Evolutionary conservation across 352 stramenopile genomes (phyloP), one percentile per base, ranked within the genome.

Genomic region (Phytophthora niederhauseri): DNA sequence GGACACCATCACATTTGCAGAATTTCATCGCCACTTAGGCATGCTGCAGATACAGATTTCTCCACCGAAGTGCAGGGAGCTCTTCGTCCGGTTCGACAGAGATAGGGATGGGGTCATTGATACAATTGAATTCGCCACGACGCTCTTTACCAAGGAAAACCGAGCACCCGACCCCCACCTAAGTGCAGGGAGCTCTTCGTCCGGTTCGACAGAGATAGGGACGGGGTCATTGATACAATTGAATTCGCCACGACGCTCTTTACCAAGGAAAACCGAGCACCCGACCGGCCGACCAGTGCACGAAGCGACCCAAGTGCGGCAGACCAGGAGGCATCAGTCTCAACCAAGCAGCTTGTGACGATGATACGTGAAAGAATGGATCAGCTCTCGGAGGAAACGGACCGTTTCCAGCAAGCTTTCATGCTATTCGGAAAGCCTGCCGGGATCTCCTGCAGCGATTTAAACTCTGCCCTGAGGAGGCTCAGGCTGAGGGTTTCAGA

Each of bases 361-460:
- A 78, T 70, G 45, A 61, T 94, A 60, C 74, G 82, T 9, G 79
- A 91, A 17, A 87, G 81, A 58, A 72, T 94, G 12, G 82, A 91
- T 20, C 82, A 91, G 30, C 78, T 83, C 2, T 87, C 80, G 0
- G 90, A 92, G 50, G 84, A 87, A 58, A 85, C 81, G 4, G 87
- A 92, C 43, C 82, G 79, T 7, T 93, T 94, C 22, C 85, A 87
- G 22, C 87, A 93, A 72, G 83, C 85, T 28, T 87, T 90, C 28
- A 84, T 80, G 56, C 81, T 94, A 15, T 93, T 94, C 45, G 64
- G 66, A 20, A 94, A 94, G 51, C 75, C 80, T 36, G 75, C 72
- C 0, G 87, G 81, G 11, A 93, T 94, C 56, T 84, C 79, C 0
- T 67, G 50, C 4, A 56, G 60, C 17, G 87, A 93, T 20, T 83